Evolutionary conservation across 1,284 basidiomycete genomes (phyloP), one percentile per base, ranked within the genome.

Genomic region (Crucibulum cyathiforme): DNA sequence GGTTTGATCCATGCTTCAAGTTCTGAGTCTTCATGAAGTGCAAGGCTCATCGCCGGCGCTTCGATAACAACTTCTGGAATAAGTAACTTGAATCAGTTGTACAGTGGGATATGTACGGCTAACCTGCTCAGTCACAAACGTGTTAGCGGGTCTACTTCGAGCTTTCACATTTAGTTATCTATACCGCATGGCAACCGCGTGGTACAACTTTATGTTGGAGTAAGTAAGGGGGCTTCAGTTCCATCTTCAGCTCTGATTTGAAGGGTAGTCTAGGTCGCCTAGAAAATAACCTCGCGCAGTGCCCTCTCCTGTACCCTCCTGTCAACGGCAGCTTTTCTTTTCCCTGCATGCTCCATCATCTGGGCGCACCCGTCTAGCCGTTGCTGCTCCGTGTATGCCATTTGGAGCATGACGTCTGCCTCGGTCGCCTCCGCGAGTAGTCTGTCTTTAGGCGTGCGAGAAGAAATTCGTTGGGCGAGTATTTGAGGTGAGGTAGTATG

Each of bases 351-450:
- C 19, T 60, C 43, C 1, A 74, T 59, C 3, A 61, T 53, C 17
- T 60, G 49, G 8, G 53, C 61, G 45, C 72, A 74, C 1, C 70
- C 72, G 53, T 78, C 71, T 0, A 76, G 47, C 1, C 64, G 62
- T 35, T 73, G 70, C 53, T 78, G 76, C 0, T 64, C 64, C 0
- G 64, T 64, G 38, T 74, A 77, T 17, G 68, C 71, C 37, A 69
- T 60, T 8, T 77, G 72, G 0, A 60, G 24, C 1, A 45, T 19
- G 5, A 67, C 60, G 5, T 72, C 68, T 8, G 36, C 31, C 2
- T 43, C 50, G 6, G 56, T 49, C 7, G 59, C 39, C 2, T 49
- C 45, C 7, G 38, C 38, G 2, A 58, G 54, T 8, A 58, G 31
- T 2, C 50, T 10, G 2, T 31, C 36, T 1, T 60, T 7, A 17